Evolutionary conservation across 176 grass and related monocot genomes (phyloP).

Genomic region (Phoenix dactylifera): DNA sequence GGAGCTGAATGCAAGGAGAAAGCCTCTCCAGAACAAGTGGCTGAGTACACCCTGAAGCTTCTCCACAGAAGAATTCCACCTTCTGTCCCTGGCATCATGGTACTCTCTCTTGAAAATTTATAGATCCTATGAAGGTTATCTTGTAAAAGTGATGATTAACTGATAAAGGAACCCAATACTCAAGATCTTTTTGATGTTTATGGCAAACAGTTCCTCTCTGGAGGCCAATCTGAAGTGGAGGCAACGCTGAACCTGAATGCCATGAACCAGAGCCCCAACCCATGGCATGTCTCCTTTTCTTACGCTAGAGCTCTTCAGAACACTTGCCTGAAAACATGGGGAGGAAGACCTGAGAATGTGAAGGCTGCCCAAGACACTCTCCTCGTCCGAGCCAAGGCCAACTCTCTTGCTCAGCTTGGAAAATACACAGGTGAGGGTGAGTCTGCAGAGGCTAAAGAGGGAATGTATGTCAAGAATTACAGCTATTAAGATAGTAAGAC

Average conservation of each 20-base stretch:
- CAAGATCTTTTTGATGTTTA: neutral
- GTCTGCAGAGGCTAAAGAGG: conserved; percentile 57
- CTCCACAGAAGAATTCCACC: conserved; percentile 92
- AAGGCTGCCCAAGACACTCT: conserved; percentile 71
- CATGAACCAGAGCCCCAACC: conserved; percentile 86
- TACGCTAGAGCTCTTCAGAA: conserved; percentile 94
- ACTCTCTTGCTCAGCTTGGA: conserved; percentile 88
- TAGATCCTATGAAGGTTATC: no score
- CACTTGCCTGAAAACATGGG: conserved; percentile 98
- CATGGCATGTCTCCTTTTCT: conserved; percentile 96
- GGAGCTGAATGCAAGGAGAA: conserved; percentile 73
- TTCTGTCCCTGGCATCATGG: conserved; percentile 89
- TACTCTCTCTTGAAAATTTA: conserved; percentile 10
- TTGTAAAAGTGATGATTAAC: no score
- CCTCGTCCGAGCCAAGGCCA: conserved; percentile 73
- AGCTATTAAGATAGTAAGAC: conserved; percentile 38
- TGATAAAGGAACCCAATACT: neutral
- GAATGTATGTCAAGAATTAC: conserved; percentile 99
- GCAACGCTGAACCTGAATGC: conserved; percentile 93
- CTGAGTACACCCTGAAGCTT: conserved; percentile 82
- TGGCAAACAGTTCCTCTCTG: conserved; percentile 76
- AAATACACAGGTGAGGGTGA: conserved; percentile 89
- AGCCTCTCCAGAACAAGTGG: conserved; percentile 69
- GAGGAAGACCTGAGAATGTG: conserved; percentile 64
- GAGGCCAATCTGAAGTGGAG: conserved; percentile 92